Evolutionary conservation across 139 green algal genomes (phyloP).

Genomic region (Closterium sp.): DNA sequence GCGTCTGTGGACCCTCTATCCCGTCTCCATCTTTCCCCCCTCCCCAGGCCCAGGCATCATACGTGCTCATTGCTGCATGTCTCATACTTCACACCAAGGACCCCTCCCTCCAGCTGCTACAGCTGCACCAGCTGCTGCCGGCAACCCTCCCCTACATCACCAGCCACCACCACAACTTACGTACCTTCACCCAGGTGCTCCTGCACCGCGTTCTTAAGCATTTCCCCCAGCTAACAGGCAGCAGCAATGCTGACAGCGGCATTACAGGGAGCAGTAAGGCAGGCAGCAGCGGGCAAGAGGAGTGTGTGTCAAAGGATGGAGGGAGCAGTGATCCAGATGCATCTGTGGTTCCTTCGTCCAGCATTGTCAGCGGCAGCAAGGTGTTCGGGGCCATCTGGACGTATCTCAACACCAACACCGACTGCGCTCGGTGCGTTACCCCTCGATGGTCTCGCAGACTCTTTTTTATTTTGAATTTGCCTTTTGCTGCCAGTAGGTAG

Average conservation of each 20-base stretch:
- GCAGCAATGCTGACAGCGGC: not conserved
- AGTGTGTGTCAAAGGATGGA: not conserved
- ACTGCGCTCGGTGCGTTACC: constrained; percentile 4
- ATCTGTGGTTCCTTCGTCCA: not conserved
- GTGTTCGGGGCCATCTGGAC: not conserved
- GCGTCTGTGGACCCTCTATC: not conserved
- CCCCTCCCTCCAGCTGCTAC: not conserved
- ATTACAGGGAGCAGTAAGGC: too few species aligned
- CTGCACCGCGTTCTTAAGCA: constrained; percentile 38
- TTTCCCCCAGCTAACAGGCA: constrained; percentile 9
- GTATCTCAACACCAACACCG: constrained; percentile 2
- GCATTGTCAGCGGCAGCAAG: not conserved
- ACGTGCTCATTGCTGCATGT: constrained; percentile 54
- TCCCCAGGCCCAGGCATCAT: constrained; percentile 35
- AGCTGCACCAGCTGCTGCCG: constrained; percentile 43
- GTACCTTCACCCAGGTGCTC: constrained; percentile 48
- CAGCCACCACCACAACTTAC: constrained; percentile 65
- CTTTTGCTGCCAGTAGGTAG: too few species aligned
- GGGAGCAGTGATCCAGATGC: too few species aligned
- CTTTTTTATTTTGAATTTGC: too few species aligned
- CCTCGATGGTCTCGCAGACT: too few species aligned
- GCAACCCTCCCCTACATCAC: constrained; percentile 65
- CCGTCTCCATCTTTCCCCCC: not conserved
- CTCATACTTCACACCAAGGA: constrained; percentile 52
- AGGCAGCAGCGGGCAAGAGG: too few species aligned